phyloP scores from a whole-genome alignment of 2,329 filamentous ascomycete genomes.

The Fusarium torreyae region DNA sequence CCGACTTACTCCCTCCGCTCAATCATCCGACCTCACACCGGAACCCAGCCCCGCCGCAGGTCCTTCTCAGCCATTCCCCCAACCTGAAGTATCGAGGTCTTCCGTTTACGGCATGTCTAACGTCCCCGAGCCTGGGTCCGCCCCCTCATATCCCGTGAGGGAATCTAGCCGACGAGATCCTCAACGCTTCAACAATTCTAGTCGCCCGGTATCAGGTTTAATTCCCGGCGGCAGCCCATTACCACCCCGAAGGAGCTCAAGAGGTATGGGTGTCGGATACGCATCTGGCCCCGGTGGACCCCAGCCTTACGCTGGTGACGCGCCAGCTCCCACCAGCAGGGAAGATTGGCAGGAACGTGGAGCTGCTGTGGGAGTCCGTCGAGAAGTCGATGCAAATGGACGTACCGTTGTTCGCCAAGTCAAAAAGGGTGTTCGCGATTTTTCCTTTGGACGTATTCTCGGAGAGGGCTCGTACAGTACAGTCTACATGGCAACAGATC shows the following conservation, averaged over 20 bases:
- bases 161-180: slow-evolving; percentile 77
- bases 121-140: slow-evolving; percentile 75
- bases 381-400: slow-evolving; percentile 88
- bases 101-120: slow-evolving; percentile 69
- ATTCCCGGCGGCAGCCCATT: slow-evolving; percentile 70
- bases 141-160: slow-evolving; percentile 67
- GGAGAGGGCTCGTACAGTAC: slow-evolving; percentile 99
- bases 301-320: slow-evolving; percentile 57
- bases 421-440: slow-evolving; percentile 98
- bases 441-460: slow-evolving; percentile 90
- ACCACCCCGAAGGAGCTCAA: slow-evolving; percentile 83
- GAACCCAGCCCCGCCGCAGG: slow-evolving; percentile 29
- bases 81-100: slow-evolving; percentile 53
- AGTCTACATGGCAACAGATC: slow-evolving; percentile 91
- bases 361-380: slow-evolving; percentile 85
- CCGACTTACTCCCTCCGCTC: slow-evolving; percentile 35
- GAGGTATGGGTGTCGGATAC: slow-evolving; percentile 75
- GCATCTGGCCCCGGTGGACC: slow-evolving; percentile 51
- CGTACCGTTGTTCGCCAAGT: slow-evolving; percentile 85
- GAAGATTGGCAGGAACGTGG: slow-evolving; percentile 98
- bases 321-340: slow-evolving; percentile 70
- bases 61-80: slow-evolving; percentile 35
- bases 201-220: slow-evolving; percentile 64
- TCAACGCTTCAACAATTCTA: slow-evolving; percentile 73
- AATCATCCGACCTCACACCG: slow-evolving; percentile 35